Conservation (phyloP, 2,329 filamentous ascomycete genomes). For the Phialocephala sp. region DNA sequence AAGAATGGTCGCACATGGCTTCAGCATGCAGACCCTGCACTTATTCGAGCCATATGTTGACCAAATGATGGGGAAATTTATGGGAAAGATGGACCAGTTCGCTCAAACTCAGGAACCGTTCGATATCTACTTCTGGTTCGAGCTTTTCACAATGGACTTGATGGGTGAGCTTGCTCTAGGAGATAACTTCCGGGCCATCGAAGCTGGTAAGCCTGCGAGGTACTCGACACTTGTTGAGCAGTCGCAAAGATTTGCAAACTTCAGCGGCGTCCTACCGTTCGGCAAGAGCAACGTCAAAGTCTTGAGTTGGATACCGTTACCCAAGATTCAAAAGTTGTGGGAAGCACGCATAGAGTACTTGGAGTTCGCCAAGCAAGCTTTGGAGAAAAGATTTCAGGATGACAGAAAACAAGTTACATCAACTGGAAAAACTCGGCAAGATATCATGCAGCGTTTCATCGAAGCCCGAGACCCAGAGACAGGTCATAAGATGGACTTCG, state of each 20-base stretch:
- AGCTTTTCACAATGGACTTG: constrained; percentile 29
- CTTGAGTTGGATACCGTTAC: constrained; percentile 26
- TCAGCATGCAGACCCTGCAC: constrained; percentile 76
- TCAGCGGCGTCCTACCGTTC: constrained; percentile 29
- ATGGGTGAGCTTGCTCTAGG: constrained; percentile 29
- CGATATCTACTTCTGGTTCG: constrained; percentile 31
- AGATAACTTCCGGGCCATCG: constrained; percentile 24
- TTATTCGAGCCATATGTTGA: constrained; percentile 91
- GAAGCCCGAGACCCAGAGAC: constrained; percentile 28
- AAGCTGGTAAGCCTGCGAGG: constrained; percentile 24
- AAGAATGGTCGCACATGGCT: constrained; percentile 85
- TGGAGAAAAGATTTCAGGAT: constrained; percentile 26
- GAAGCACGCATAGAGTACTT: constrained; percentile 25
- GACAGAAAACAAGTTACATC: constrained; percentile 14
- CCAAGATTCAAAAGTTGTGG: constrained; percentile 23
- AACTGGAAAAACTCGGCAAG: constrained; percentile 25
- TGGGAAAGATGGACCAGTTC: constrained; percentile 68
- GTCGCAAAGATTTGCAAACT: constrained; percentile 20
- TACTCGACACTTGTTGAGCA: constrained; percentile 28
- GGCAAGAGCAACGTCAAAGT: constrained; percentile 24
- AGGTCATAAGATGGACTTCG: constrained; percentile 25
- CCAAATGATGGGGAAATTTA: constrained; percentile 74
- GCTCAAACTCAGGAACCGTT: constrained; percentile 23
- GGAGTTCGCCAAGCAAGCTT: constrained; percentile 21
- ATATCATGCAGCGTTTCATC: constrained; percentile 31